Evolutionary conservation across 306 rosid species (phyloP), one percentile per base, ranked within the genome.

Genomic region (Prunus armeniaca): DNA sequence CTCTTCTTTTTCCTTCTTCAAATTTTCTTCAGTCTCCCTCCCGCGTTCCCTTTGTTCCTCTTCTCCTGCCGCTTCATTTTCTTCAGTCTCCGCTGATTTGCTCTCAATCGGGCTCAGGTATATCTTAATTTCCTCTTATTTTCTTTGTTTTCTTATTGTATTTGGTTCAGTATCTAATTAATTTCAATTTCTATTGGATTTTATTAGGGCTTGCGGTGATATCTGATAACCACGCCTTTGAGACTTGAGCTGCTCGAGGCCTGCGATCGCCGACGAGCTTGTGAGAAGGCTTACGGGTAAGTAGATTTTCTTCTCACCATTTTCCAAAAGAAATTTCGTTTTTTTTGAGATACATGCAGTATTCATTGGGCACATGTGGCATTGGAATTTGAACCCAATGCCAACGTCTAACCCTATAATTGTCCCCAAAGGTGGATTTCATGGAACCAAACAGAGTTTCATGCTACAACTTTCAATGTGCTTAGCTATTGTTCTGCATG

Each of bases 151-250:
- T 12, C 51, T 28, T 69, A 15, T 28, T 22, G 5, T 13, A 17
- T 32, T 19, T 14, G 46, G 17, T 50, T 69, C 4, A 24, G 25
- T 47, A 22, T 14, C 70, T 14, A 69, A 28, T 28, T 28, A 10
- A 28, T 8, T 62, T 62, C 49, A 18, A 65, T 65, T 63, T 65
- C 27, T n/a, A 34, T 34, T 24, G 65, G 65, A 24, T 30, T 63
- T 8, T 54, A 14, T 71, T 55, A 71, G 76, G 52, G 76, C 50
- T 71, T 24, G 22, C 22, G 73, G 7, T 28, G 25, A 20, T 65
- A 19, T 34, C 27, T 34, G 27, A 34, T 18, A 19, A 38, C 15
- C 49, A 4, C 46, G 19, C 27, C 50, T 4, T 65, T 34, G 27
- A 38, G 24, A 34, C 50, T 65, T 65, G 17, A 3, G 69, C 24